Conservation (phyloP, 495 filamentous ascomycete species). For the Lophiotrema nucula region DNA sequence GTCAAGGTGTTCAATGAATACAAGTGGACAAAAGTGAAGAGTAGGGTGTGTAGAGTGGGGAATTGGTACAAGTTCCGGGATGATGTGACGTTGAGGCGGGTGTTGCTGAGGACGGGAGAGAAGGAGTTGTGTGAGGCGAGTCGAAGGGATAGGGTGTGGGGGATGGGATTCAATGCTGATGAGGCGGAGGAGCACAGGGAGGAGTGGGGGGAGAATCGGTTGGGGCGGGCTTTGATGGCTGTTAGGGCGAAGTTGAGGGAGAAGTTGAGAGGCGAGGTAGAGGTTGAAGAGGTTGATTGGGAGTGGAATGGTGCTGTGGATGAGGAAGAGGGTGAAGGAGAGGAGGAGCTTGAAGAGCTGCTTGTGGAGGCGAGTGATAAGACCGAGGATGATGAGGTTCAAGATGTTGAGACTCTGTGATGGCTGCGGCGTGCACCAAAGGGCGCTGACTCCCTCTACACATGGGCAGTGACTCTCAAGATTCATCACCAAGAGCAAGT, state of each 20-base stretch:
- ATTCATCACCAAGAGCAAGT: no score
- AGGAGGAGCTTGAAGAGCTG: no score
- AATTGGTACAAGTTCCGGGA: conserved; percentile 61
- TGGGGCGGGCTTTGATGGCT: conserved; percentile 59
- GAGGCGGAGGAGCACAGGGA: conserved; percentile 49
- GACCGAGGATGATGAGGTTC: no score
- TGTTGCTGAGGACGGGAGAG: no score
- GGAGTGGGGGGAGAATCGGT: conserved; percentile 64
- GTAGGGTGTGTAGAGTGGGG: conserved; percentile 57
- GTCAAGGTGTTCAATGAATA: conserved; percentile 53
- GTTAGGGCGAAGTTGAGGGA: conserved; percentile 46
- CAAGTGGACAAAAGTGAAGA: conserved; percentile 41
- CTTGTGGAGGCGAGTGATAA: no score
- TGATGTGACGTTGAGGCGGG: no score
- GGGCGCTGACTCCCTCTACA: no score
- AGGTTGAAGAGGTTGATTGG: not conserved
- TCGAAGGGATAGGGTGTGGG: conserved; percentile 68
- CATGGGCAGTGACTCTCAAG: no score
- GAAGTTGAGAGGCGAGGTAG: conserved; percentile 6
- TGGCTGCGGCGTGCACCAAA: no score
- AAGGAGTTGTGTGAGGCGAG: no score
- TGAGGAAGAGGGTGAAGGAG: not conserved
- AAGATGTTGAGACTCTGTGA: no score
- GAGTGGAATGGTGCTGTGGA: not conserved
- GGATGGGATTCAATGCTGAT: conserved; percentile 56